Evolutionary conservation across 768 basidiomycete species (phyloP).

Genomic region (Podaxis pistillaris): DNA sequence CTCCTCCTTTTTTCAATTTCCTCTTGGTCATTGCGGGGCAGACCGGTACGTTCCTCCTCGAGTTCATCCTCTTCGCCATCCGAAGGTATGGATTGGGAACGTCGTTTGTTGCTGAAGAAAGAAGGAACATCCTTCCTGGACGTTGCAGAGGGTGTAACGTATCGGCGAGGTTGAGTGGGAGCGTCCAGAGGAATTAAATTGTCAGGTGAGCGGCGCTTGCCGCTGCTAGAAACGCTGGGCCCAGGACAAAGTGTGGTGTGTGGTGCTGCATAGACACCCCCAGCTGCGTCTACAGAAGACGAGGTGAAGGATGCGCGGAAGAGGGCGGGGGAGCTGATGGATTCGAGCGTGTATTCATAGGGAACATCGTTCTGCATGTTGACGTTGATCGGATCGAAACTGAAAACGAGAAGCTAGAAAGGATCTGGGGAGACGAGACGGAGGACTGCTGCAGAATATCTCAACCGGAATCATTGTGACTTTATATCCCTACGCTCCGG

Average conservation of each 20-base stretch:
- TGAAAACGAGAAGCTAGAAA: background rate
- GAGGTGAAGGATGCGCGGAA: conserved; percentile 14
- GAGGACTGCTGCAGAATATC: background rate
- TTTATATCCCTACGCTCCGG: background rate
- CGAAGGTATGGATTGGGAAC: conserved; percentile 30
- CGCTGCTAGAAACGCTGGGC: conserved; percentile 21
- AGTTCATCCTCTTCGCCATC: conserved; percentile 56
- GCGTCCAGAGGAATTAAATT: conserved; percentile 69
- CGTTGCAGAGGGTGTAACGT: conserved; percentile 68
- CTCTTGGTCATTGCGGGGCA: conserved; percentile 51
- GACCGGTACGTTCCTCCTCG: conserved; percentile 36
- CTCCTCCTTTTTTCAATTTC: conserved; percentile 78
- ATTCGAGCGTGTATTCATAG: conserved; percentile 21
- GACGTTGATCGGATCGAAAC: background rate
- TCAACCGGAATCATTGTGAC: background rate
- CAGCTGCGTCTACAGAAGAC: conserved; percentile 14
- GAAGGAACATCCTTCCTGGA: conserved; percentile 79
- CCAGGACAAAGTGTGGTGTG: conserved; percentile 5
- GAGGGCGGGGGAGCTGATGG: conserved; percentile 16
- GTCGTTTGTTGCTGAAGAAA: conserved; percentile 62
- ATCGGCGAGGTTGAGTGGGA: conserved; percentile 78
- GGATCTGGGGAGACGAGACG: background rate
- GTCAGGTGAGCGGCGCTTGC: conserved; percentile 65
- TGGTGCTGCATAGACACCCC: conserved; percentile 7
- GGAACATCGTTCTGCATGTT: conserved; percentile 25